Evolutionary conservation across 371 early-diverging fungal species (phyloP).

Genomic region (Chytridiales sp.): DNA sequence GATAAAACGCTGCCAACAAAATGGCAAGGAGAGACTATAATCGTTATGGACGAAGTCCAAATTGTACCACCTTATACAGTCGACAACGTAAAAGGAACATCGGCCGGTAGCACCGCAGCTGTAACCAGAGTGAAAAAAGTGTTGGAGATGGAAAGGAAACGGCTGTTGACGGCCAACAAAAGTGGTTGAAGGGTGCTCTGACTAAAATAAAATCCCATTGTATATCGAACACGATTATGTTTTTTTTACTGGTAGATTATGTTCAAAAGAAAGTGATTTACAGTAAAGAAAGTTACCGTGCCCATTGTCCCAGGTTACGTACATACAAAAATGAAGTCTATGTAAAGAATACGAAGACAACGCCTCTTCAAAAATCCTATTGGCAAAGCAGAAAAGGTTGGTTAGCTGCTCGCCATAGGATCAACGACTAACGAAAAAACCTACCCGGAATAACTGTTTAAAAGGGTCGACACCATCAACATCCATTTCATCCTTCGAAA

Average conservation of each 20-base stretch:
- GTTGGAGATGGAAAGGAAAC: slow-evolving; percentile 30
- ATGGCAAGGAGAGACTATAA: slow-evolving; percentile 39
- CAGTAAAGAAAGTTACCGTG: neutral
- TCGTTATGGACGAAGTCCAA: slow-evolving; percentile 50
- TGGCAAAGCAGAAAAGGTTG: neutral
- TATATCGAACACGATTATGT: neutral
- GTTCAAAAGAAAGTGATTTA: neutral
- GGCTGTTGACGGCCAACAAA: too few relatives aligned
- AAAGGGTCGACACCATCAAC: slow-evolving; percentile 37
- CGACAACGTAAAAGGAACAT: slow-evolving; percentile 21
- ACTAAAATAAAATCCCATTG: too few relatives aligned
- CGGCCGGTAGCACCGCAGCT: slow-evolving; percentile 5
- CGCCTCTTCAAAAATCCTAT: neutral
- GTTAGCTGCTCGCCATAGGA: neutral
- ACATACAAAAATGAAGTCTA: neutral
- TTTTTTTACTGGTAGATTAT: neutral
- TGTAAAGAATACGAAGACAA: neutral
- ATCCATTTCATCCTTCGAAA: slow-evolving; percentile 20
- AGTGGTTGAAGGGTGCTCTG: too few relatives aligned
- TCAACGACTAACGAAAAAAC: neutral
- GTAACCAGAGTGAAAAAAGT: slow-evolving; percentile 39
- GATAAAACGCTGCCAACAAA: slow-evolving; percentile 44
- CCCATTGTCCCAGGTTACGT: too few relatives aligned
- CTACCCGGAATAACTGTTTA: slow-evolving; percentile 42
- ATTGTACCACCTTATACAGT: slow-evolving; percentile 43